Base-by-base conservation (phyloP, 192 early-diverging fungal species). In the Umbelopsis sp. region DNA sequence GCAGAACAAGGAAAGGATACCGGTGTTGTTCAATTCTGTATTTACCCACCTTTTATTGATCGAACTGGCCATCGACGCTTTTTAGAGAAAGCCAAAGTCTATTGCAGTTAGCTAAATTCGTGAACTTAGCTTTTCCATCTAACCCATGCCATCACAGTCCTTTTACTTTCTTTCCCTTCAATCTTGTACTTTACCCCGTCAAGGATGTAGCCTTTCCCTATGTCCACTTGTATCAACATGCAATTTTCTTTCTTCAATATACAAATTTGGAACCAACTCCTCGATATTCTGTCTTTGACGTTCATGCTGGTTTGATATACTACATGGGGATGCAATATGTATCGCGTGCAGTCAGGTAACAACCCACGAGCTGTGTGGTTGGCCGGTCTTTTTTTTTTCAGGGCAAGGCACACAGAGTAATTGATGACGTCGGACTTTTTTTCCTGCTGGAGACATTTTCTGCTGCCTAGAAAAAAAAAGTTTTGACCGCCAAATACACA, bases 41-140 rank as follows among this genome's bases (percentile, higher is more conserved):
- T 78, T 12, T 78, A 68, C 23, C 76, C 76, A 13, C 76, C 76
- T 21, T 78, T 78, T 67, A 64, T 73, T 16, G 64, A 70, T 18
- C 73, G 73, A 20, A 51, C 49, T 25, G 35, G 30, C 0, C 49
- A 46, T 4, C 30, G 52, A 58, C 44, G 67, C 20, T 33, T 68
- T 35, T 46, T 78, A 37, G 76, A 73, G 20, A 78, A 78, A 67
- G 71, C 67, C 46, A 64, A 67, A 61, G 76, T 78, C 10, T 68
- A 73, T 18, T 78, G 76, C 27, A 30, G 6, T 33, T 61, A 61
- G 33, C 11, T 25, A 13, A 16, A 30, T 61, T 35, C 18, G 30
- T 6, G 13, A 61, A 0, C n/a, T 13, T 8, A 11, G 10, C 22
- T 23, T 12, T 53, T 12, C 21, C 21, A 53, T 53, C 51, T 23